Percentiles rank a stretch among this genome's conserved stretches.
Conservation (phyloP, 805 yeast genomes). For the Geotrichum ghanense region DNA sequence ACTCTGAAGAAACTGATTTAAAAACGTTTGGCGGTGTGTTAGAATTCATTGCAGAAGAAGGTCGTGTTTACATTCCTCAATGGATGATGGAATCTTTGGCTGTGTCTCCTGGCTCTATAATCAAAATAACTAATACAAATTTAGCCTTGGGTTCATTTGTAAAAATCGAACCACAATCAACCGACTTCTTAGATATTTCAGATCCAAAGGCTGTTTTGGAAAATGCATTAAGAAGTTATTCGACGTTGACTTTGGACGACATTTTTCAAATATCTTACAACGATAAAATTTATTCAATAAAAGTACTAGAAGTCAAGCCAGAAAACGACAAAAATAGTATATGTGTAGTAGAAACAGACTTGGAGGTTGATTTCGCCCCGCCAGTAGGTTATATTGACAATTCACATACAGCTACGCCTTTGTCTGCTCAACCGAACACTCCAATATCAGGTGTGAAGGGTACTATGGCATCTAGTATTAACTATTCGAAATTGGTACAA, state of each 20-base stretch:
- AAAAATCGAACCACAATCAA: conserved; percentile 90
- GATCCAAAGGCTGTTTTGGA: conserved; percentile 97
- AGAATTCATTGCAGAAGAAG: conserved; percentile 96
- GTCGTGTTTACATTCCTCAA: conserved; percentile 85
- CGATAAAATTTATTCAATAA: conserved; percentile 63
- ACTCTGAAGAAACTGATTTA: conserved; percentile 48
- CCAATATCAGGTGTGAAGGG: conserved; percentile 12
- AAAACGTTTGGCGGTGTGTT: conserved; percentile 87
- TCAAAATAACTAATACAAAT: conserved; percentile 60
- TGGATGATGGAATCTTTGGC: conserved; percentile 87
- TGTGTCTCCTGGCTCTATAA: conserved; percentile 67
- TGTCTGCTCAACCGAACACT: conserved; percentile 10
- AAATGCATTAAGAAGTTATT: conserved; percentile 79
- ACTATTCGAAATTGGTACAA: conserved; percentile 49
- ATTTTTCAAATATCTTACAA: conserved; percentile 78
- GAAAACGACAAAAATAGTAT: conserved; percentile 53
- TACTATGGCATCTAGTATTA: conserved; percentile 59
- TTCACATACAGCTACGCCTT: conserved; percentile 11
- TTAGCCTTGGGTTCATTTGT: conserved; percentile 81
- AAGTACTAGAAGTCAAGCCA: conserved; percentile 81
- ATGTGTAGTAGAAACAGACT: conserved; percentile 93
- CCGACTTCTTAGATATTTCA: conserved; percentile 81
- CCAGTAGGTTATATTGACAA: conserved; percentile 98
- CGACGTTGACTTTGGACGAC: conserved; percentile 78
- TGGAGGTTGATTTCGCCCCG: conserved; percentile 96